Evolutionary conservation across 139 green algal species (phyloP), one percentile per base, ranked within the genome.

Genomic region (Auxenochlorella protothecoides): DNA sequence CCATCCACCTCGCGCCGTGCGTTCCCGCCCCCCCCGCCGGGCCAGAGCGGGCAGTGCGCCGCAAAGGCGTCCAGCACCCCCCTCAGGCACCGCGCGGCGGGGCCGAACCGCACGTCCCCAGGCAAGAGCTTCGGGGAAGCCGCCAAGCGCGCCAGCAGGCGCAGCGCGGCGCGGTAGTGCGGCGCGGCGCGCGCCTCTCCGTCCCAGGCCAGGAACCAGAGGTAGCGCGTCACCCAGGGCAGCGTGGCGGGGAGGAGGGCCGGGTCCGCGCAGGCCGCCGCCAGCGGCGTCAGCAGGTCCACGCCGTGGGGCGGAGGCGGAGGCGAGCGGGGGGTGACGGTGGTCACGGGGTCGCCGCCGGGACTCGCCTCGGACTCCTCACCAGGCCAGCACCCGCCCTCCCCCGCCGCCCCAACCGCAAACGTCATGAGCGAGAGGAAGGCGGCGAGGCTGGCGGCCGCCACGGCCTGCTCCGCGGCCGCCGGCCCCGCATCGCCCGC

Each of bases 161-260:
- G 27, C 11, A 81, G 69, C 55, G 83, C 9, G 15, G 12, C 51
- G 53, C 61, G 63, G 55, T 78, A 83, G 59, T 83, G 76, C 2
- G 68, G 63, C 3, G 71, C 57, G 44, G 53, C 55, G 27, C 16
- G 54, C 7, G 71, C 76, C 52, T 79, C 55, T 2, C 53, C n/a
- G 51, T 78, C 62, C 59, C 68, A 72, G 53, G 53, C 57, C 16
- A 85, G 53, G 52, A 85, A 86, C 59, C 77, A 73, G 8, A 85
- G 59, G 61, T 88, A 89, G 51, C 76, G 69, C 15, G 69, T 66
- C 13, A 82, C 76, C 75, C 78, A 85, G 0, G 85, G 85, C 59
- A 87, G 60, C 3, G 71, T 74, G 67, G 61, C 68, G 6, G 79
- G 64, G 59, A 85, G 71, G 27, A 53, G 60, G 1, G 53, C 72